A percentile compares a stretch with the other conserved stretches of the same genome.
phyloP scores from a whole-genome alignment of 306 rosid genomes.

The Pyrus pyrifolia region DNA sequence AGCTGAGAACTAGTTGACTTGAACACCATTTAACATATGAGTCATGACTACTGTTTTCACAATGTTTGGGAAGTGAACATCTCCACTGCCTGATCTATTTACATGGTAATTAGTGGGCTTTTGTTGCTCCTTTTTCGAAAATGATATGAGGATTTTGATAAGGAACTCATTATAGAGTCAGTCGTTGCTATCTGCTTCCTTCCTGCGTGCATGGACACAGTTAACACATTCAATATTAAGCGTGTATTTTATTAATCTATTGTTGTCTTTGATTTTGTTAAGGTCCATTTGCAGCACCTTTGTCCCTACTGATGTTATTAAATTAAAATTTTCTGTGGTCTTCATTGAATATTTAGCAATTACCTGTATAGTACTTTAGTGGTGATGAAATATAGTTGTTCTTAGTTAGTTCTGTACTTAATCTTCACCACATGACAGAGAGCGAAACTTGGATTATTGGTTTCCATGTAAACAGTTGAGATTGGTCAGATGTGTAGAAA shows the following conservation, averaged over 20 bases:
- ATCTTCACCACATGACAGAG: neutral
- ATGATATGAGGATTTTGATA: neutral
- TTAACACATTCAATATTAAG: neutral
- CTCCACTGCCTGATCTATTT: neutral
- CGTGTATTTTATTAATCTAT: neutral
- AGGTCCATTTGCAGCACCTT: neutral
- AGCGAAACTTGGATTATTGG: neutral
- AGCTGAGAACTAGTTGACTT: neutral
- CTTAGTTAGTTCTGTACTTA: neutral
- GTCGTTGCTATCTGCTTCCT: neutral
- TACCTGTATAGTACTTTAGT: neutral
- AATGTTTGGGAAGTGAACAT: neutral
- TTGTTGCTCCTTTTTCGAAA: neutral
- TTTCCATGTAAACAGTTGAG: neutral
- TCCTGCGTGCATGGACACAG: neutral
- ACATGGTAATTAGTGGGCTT: neutral
- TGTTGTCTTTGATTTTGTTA: neutral
- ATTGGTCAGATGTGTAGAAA: constrained; percentile 6
- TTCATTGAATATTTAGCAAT: neutral
- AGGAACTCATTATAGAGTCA: neutral
- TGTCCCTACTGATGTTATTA: neutral
- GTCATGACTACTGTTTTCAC: neutral
- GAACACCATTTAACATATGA: neutral
- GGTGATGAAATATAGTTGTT: neutral
- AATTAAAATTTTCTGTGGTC: neutral